These are phyloP conservation scores for Asterochloris sp. DNA, from an alignment of 139 green algal species.

Conservation along the genomic window DNA sequence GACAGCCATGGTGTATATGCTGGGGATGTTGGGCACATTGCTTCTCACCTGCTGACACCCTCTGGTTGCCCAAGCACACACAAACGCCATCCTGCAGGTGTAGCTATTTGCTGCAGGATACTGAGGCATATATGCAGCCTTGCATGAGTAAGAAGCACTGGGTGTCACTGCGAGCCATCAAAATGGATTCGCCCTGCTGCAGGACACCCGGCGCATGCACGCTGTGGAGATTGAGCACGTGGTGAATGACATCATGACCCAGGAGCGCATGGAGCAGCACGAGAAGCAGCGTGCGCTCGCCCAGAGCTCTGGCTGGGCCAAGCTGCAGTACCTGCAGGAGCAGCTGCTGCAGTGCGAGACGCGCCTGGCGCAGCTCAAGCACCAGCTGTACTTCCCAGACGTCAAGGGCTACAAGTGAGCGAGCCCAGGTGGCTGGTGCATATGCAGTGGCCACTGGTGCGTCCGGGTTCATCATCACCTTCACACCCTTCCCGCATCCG, in stretches of 20 bases:
- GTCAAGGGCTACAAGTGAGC: conserved; percentile 63
- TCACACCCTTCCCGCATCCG: background rate
- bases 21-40: no score
- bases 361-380: conserved; percentile 58
- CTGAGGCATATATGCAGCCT: background rate
- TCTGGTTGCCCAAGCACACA: no score
- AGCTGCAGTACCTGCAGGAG: conserved; percentile 44
- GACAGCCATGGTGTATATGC: no score
- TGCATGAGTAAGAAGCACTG: background rate
- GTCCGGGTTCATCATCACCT: background rate
- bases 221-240: conserved; percentile 45
- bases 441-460: background rate
- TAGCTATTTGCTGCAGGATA: background rate
- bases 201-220: conserved; percentile 54
- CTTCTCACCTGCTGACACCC: no score
- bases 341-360: conserved; percentile 37
- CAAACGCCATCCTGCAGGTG: background rate
- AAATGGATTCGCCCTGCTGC: background rate
- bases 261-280: conserved; percentile 27
- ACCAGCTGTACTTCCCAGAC: conserved; percentile 60
- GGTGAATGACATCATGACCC: conserved; percentile 43
- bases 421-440: no score
- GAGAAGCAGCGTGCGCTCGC: conserved; percentile 28
- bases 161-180: background rate
- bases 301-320: conserved; percentile 29